These are phyloP conservation scores for Dacryopinax primogenitus DNA, from an alignment of 768 basidiomycete species.

Conservation along the genomic window DNA sequence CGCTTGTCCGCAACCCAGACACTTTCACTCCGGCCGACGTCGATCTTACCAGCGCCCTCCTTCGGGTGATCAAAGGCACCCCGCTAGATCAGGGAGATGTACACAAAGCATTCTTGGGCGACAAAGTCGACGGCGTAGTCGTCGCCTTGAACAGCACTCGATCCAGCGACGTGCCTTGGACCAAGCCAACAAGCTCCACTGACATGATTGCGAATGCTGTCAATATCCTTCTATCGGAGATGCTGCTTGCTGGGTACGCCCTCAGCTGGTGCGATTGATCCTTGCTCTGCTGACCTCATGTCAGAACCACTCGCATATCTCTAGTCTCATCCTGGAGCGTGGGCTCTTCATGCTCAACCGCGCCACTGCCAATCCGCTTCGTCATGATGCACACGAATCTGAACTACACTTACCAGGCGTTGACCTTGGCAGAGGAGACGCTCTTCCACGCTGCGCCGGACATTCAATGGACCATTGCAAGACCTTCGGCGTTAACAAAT, in stretches of 20 bases:
- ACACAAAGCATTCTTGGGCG: background rate
- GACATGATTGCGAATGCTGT: background rate
- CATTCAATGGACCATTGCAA: background rate
- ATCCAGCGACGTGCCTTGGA: background rate
- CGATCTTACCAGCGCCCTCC: background rate
- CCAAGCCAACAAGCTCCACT: background rate
- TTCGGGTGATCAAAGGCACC: background rate
- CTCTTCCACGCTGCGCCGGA: background rate
- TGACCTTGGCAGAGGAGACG: background rate
- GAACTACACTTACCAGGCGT: background rate
- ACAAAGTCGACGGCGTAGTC: background rate
- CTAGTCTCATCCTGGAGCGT: background rate
- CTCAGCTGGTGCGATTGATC: background rate
- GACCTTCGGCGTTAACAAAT: background rate
- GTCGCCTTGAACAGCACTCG: background rate
- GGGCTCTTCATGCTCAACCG: background rate
- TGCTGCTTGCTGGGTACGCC: background rate
- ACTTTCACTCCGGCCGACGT: background rate
- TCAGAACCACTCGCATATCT: background rate
- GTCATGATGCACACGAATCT: conserved; percentile 1
- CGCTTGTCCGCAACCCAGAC: background rate
- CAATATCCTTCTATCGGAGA: background rate
- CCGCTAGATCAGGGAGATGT: background rate
- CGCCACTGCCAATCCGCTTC: background rate
- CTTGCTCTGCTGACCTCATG: background rate